Evolutionary conservation across 108 stramenopile genomes (phyloP).

Genomic region (Skeletonema marinoi): DNA sequence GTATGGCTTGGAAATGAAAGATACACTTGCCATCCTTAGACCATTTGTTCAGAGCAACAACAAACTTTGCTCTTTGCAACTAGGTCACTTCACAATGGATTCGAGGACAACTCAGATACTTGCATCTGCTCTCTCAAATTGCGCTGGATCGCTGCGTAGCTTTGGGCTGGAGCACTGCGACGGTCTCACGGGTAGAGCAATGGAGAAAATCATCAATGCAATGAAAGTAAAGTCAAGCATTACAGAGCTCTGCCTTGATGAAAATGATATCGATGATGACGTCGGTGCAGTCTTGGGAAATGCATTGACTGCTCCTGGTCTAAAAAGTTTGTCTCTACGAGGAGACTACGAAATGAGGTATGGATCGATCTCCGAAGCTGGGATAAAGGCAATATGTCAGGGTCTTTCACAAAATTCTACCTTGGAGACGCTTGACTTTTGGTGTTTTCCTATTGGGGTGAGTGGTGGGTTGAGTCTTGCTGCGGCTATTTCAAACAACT

Average conservation of each 20-base stretch:
- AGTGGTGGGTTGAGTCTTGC: neutral
- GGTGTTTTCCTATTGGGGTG: neutral
- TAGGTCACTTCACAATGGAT: neutral
- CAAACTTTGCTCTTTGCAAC: neutral
- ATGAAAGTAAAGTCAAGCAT: neutral
- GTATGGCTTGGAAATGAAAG: constrained; percentile 1
- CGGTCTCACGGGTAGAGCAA: neutral
- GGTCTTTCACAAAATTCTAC: neutral
- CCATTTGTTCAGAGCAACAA: neutral
- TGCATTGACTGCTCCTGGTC: neutral
- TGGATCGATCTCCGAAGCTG: neutral
- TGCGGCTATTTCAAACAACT: neutral
- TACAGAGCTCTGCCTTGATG: neutral
- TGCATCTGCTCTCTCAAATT: neutral
- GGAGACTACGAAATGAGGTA: constrained; percentile 2
- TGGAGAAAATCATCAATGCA: constrained; percentile 1
- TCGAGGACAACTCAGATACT: constrained; percentile 3
- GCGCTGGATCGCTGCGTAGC: neutral
- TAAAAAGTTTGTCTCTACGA: neutral
- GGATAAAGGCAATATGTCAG: constrained; percentile 1
- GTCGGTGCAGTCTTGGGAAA: neutral
- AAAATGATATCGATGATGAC: neutral
- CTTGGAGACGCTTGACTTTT: neutral
- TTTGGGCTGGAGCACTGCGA: neutral
- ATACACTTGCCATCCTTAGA: neutral